Conservation (phyloP, 2,329 filamentous ascomycete genomes). For the Aspergillus tamarii region DNA sequence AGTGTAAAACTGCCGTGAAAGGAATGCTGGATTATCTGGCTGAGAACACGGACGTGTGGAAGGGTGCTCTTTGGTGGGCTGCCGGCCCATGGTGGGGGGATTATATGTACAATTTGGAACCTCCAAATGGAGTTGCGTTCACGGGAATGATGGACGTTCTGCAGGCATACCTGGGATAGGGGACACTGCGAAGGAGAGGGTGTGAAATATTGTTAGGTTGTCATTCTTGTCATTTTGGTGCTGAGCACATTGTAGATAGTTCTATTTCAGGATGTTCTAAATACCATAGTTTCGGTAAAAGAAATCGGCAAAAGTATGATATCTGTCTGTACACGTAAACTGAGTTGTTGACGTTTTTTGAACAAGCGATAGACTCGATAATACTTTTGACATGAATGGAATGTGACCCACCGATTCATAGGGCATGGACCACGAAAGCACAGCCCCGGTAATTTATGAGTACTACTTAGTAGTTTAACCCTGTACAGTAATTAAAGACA, state of each 20-base stretch:
- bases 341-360: too few species aligned
- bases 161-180: conserved; percentile 26
- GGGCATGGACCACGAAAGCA: neutral
- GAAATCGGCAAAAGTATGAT: neutral
- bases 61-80: conserved; percentile 58
- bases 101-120: conserved; percentile 57
- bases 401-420: conserved; percentile 6
- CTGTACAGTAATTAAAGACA: too few species aligned
- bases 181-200: neutral
- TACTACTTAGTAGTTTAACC: neutral
- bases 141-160: conserved; percentile 32
- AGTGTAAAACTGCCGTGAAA: conserved; percentile 51
- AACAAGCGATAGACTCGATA: too few species aligned
- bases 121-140: conserved; percentile 50
- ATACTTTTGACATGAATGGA: too few species aligned
- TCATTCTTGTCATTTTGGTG: neutral
- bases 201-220: neutral
- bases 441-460: neutral
- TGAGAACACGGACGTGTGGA: conserved; percentile 57
- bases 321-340: neutral
- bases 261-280: neutral
- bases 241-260: neutral
- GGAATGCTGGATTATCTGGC: conserved; percentile 54
- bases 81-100: conserved; percentile 57
- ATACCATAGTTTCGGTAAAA: neutral